Evolutionary conservation across 805 yeast species (phyloP), one percentile per base, ranked within the genome.

Genomic region (Wickerhamomyces rabaulensis): DNA sequence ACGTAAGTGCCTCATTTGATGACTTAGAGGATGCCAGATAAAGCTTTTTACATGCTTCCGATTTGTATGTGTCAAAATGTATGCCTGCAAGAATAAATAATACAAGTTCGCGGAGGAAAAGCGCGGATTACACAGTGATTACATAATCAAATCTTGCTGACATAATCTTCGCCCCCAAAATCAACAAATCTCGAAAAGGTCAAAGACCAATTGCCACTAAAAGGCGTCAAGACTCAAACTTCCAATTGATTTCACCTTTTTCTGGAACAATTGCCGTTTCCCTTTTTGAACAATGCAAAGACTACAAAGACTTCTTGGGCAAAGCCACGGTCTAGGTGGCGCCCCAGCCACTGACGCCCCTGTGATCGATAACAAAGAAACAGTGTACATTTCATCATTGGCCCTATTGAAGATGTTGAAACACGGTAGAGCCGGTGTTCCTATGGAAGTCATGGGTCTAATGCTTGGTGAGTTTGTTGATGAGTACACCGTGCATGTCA

Each of bases 391-490:
- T 46, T 94, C 99, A 37, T 90, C 97, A 36, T 77, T 94, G 58
- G 99, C 99, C 3, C 71, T 94, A 44, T 74, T 94, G 52, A 94
- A 94, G 70, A 94, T 94, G 99, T 79, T 94, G 61, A 92, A 91
- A 66, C 99, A 94, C 64, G 98, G 98, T 33, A 78, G 98, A 62
- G 92, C 94, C 2, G 94, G 95, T 65, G 87, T 81, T 38, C 87
- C 87, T n/a, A 81, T 81, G 87, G 87, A 81, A 63, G 87, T 81
- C 16, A 94, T 94, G 99, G 99, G 99, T 3, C 75, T 94, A 54
- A 94, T 94, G 99, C 76, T 95, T 51, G 99, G 99, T 40, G 97
- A 92, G 57, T 92, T 94, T 68, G 94, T 94, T 23, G 99, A 94
- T 65, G 98, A 94, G 51, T 92, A 86, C 67, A 94, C 99, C 0